Conservation (phyloP, 495 filamentous ascomycete species). For the Beverwykella pulmonaria region DNA sequence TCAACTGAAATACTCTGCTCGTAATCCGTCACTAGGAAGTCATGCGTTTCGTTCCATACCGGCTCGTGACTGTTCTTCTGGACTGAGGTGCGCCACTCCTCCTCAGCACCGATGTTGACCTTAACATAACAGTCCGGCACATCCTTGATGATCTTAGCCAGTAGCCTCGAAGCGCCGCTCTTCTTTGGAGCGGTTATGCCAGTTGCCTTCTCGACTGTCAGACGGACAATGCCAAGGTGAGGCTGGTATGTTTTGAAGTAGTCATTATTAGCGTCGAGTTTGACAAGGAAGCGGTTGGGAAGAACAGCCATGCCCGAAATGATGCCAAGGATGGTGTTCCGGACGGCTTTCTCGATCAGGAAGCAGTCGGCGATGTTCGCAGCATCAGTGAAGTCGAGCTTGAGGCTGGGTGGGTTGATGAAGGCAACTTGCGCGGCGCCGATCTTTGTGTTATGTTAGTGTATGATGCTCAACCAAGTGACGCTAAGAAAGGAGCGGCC, state of each 20-base stretch:
- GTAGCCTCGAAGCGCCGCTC: conserved; percentile 40
- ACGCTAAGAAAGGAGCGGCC: neutral
- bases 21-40: conserved; percentile 47
- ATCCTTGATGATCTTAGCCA: conserved; percentile 43
- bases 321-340: conserved; percentile 47
- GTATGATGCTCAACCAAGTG: neutral
- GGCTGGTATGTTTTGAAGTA: conserved; percentile 51
- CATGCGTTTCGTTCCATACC: conserved; percentile 49
- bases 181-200: conserved; percentile 37
- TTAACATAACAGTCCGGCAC: conserved; percentile 50
- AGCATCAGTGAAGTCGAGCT: conserved; percentile 50
- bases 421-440: conserved; percentile 52
- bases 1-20: conserved; percentile 47
- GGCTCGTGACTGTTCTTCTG: conserved; percentile 48
- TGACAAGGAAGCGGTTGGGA: conserved; percentile 51
- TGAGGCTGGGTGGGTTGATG: conserved; percentile 49
- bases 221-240: conserved; percentile 47
- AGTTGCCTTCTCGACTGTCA: conserved; percentile 47
- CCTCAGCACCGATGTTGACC: conserved; percentile 47
- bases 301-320: conserved; percentile 48
- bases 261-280: conserved; percentile 48
- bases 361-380: conserved; percentile 47
- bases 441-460: conserved; percentile 39
- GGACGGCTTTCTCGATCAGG: conserved; percentile 44
- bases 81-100: conserved; percentile 45